phyloP scores from a whole-genome alignment of 768 basidiomycete species.

The Rhizopogon vinicolor region DNA sequence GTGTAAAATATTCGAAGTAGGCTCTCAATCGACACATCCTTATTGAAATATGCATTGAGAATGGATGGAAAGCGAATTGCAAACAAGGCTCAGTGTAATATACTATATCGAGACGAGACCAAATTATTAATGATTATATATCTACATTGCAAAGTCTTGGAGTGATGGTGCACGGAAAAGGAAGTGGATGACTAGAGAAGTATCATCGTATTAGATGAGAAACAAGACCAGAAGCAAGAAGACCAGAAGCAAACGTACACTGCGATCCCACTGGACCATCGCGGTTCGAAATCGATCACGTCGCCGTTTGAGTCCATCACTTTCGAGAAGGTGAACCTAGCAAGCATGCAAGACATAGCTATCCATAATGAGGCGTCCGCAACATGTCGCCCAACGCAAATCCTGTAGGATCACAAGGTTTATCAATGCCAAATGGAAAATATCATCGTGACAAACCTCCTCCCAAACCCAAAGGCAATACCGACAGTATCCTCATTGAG shows the following conservation, averaged over 20 bases:
- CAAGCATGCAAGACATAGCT: constrained; percentile 22
- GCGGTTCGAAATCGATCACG: constrained; percentile 14
- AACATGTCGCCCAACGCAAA: constrained; percentile 19
- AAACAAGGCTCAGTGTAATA: background rate
- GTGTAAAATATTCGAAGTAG: background rate
- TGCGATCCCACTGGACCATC: constrained; percentile 13
- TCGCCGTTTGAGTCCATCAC: constrained; percentile 17
- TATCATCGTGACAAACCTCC: constrained; percentile 12
- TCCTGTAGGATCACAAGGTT: constrained; percentile 5
- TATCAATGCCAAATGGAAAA: background rate
- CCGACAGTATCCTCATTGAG: constrained; percentile 16
- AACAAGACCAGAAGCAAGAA: no score
- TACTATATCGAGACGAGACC: background rate
- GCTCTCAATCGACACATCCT: background rate
- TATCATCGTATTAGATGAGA: background rate
- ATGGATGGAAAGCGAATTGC: no score
- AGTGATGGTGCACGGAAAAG: constrained; percentile 10
- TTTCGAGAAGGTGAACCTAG: constrained; percentile 22
- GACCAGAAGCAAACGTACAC: constrained; percentile 2
- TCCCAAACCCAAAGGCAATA: constrained; percentile 21
- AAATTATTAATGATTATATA: background rate
- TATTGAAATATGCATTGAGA: background rate
- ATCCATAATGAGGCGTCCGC: constrained; percentile 25
- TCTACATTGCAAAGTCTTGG: constrained; percentile 3
- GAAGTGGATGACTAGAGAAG: constrained; percentile 10